These are phyloP conservation scores for Scedosporium minutisporum DNA, from an alignment of 2,329 filamentous ascomycete species.

Conservation along the genomic window DNA sequence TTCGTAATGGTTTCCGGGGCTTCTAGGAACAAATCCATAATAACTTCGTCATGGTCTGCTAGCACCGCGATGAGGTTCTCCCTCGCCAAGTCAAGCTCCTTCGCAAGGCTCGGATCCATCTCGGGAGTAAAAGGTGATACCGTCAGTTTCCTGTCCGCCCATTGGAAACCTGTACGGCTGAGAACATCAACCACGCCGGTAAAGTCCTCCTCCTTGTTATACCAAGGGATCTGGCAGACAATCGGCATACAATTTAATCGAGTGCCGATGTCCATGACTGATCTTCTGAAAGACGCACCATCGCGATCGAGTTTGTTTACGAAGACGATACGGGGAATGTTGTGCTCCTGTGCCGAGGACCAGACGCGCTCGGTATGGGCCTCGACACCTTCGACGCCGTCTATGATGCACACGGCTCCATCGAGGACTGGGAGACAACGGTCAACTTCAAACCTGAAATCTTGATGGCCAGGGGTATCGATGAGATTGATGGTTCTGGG, in stretches of 20 bases:
- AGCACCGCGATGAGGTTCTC: constrained; percentile 71
- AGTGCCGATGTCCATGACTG: constrained; percentile 75
- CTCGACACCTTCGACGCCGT: constrained; percentile 88
- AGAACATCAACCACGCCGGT: constrained; percentile 79
- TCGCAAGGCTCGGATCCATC: constrained; percentile 15
- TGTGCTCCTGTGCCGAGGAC: constrained; percentile 77
- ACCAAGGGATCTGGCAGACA: constrained; percentile 93
- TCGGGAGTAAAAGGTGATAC: constrained; percentile 12
- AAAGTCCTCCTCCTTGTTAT: constrained; percentile 70
- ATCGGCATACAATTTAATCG: constrained; percentile 77
- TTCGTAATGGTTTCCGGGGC: constrained; percentile 64
- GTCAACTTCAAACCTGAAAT: constrained; percentile 95
- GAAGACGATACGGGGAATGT: constrained; percentile 70
- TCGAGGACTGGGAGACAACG: constrained; percentile 81
- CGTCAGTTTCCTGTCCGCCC: constrained; percentile 39
- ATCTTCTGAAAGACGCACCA: constrained; percentile 70
- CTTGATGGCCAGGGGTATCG: constrained; percentile 92
- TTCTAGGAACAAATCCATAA: constrained; percentile 78
- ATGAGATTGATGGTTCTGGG: constrained; percentile 79
- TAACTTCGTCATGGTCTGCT: constrained; percentile 77
- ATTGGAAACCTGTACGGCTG: constrained; percentile 63
- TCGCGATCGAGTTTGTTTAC: constrained; percentile 74
- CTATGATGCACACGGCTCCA: constrained; percentile 84
- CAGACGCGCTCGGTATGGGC: constrained; percentile 96
- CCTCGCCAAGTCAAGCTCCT: constrained; percentile 66